Conservation (phyloP, 495 filamentous ascomycete species). For the Aspergillus coremiiformis region DNA sequence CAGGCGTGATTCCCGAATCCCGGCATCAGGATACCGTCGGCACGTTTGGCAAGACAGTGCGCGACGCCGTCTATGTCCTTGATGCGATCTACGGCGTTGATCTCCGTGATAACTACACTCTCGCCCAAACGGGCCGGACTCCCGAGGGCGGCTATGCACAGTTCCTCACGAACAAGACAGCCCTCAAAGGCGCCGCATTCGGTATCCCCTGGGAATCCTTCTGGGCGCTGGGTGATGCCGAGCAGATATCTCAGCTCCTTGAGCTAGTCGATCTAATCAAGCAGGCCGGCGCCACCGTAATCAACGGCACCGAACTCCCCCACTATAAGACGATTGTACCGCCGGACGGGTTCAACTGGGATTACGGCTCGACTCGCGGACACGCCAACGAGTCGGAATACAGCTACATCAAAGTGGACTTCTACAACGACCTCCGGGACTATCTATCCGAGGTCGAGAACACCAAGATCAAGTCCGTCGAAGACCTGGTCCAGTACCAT, state of each 20-base stretch:
- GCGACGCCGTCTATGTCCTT: conserved; percentile 57
- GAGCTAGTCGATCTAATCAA: conserved; percentile 48
- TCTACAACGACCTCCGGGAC: conserved; percentile 63
- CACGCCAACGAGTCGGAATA: conserved; percentile 64
- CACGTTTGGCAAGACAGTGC: conserved; percentile 55
- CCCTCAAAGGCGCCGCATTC: conserved; percentile 55
- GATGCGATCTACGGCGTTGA: conserved; percentile 62
- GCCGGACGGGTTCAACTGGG: conserved; percentile 65
- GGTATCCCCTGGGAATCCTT: conserved; percentile 65
- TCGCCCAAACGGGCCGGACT: conserved; percentile 46
- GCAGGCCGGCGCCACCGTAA: conserved; percentile 55
- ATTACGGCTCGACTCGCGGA: conserved; percentile 55
- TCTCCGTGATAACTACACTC: conserved; percentile 50
- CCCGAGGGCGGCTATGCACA: conserved; percentile 48
- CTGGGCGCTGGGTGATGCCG: conserved; percentile 50
- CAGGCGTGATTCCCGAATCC: conserved; percentile 57
- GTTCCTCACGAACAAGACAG: conserved; percentile 45
- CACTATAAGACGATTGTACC: conserved; percentile 52
- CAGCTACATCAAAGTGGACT: conserved; percentile 65
- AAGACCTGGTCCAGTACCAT: conserved; percentile 65
- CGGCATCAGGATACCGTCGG: conserved; percentile 62
- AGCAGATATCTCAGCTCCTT: conserved; percentile 46
- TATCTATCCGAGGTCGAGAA: conserved; percentile 61
- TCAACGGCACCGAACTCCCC: conserved; percentile 64
- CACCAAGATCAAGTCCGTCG: conserved; percentile 54